Evolutionary conservation across 1,284 basidiomycete species (phyloP), one percentile per base, ranked within the genome.

Genomic region (Ceratobasidium sp.): DNA sequence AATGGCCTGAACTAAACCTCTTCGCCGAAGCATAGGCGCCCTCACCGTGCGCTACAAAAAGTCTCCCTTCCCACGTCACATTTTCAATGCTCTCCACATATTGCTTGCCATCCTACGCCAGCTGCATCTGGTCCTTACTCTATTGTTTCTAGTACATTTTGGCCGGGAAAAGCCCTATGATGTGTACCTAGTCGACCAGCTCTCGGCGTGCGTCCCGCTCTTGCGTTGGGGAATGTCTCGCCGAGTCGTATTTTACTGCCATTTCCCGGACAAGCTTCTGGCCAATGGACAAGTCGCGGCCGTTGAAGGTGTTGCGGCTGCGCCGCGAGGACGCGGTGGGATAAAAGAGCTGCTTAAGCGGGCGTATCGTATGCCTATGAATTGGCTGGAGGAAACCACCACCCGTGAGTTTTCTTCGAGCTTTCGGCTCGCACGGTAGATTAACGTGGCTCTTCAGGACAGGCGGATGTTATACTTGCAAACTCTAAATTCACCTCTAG

Each of bases 261-360:
- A 99, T 81, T 99, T 98, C 78, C 97, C 98, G 0, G 96, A 98
- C 82, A 95, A 96, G 80, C 84, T 98, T 0, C 86, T 98, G n/a
- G 87, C 94, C 62, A 85, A 89, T 80, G 94, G 93, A 1, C 88
- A 87, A 23, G 93, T 91, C 76, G 85, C 90, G 1, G 89, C 91
- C 18, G 76, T 79, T 13, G 80, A 82, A 54, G 73, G 57, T 44
- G 38, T 66, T 64, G 13, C 30, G 16, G 66, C 35, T 23, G 58
- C 30, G 44, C 62, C 71, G 32, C 71, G 54, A 73, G 62, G 41
- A 55, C 66, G 69, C 35, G 72, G 44, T 23, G 66, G 49, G 1
- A 18, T 76, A 58, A 81, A 82, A 13, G 82, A 81, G 0, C 43
- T 90, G 6, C 75, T 95, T 73, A 94, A 95, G 80, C 81, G 85